A percentile compares a stretch with the other conserved stretches of the same genome.
These are phyloP conservation scores for Bodo saltans DNA, from an alignment of 78 protist genomes.

Conservation along the genomic window DNA sequence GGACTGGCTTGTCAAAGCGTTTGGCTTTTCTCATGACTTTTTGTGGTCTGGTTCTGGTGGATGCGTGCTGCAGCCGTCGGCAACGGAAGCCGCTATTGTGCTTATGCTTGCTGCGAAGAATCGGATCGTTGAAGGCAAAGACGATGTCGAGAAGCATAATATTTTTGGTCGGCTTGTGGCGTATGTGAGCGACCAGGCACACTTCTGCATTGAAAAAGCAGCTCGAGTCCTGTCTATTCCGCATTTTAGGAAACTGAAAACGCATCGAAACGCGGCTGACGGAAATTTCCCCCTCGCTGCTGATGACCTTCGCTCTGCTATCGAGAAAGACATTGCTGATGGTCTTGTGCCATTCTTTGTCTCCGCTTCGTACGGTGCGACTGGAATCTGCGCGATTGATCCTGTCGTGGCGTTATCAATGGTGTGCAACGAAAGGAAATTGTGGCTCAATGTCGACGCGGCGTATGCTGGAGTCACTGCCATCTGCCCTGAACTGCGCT, in stretches of 20 bases:
- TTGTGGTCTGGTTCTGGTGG: constrained; percentile 42
- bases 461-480: constrained; percentile 47
- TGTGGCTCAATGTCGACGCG: constrained; percentile 57
- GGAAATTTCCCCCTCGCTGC: constrained; percentile 18
- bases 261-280: background rate
- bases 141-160: background rate
- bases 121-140: background rate
- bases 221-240: constrained; percentile 8
- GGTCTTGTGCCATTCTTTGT: constrained; percentile 48
- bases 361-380: constrained; percentile 41
- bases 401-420: constrained; percentile 1
- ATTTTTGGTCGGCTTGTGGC: background rate
- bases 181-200: constrained; percentile 34
- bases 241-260: background rate
- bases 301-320: background rate
- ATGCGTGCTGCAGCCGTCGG: constrained; percentile 57
- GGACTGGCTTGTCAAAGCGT: background rate
- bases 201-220: constrained; percentile 35
- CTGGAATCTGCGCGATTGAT: constrained; percentile 44
- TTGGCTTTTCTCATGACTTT: constrained; percentile 19
- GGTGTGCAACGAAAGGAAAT: background rate
- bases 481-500: constrained; percentile 41
- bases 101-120: constrained; percentile 33
- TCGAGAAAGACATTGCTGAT: constrained; percentile 15
- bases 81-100: constrained; percentile 31